Base-by-base conservation (phyloP, 768 basidiomycete genomes). In the Mycena metata region DNA sequence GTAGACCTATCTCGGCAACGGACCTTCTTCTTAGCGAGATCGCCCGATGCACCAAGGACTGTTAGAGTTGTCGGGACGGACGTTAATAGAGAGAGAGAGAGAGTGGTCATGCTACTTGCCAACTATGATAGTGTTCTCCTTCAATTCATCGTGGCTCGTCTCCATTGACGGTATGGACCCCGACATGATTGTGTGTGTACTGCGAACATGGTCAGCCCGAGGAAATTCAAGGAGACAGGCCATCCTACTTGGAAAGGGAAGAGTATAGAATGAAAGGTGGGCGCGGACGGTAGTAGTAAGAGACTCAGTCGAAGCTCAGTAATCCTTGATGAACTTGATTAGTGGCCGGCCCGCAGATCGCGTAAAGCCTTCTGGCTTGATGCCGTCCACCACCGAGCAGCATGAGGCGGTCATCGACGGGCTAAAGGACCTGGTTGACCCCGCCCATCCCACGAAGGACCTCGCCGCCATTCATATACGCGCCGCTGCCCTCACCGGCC, bases 1-100 rank as follows among this genome's bases (percentile, higher is more conserved):
- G 26, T 39, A 15, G 36, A 47, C 62, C n/a, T 39, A 17, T 24
- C 23, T 49, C 42, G 35, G 46, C 46, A 35, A 56, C 63, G 55
- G 56, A 90, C 96, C 89, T 99, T 99, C 85, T 99, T 99, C 91
- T 98, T 97, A 70, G 97, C 97, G 51, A 99, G 86, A 85, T 99
- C 97, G 45, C 97, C 97, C 63, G 95, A 96, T 4, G 97, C 97
- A 64, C 97, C 97, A 68, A 96, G 89, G 60, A 99, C 96, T 96
- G 76, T 12, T 61, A 43, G 1, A 58, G 49, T 42, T 42, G 54
- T 42, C 43, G 39, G 59, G 65, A 70, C 74, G 65, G 74, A 58
- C 49, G 54, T 54, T 54, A 43, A 60, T 41, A 17, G 62, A 47
- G 63, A 60, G 52, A 57, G 36, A 66, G 71, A 75, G 73, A 72